Evolutionary conservation across 345 rosid species (phyloP), one percentile per base, ranked within the genome.

Genomic region (Bruguiera sexangula): DNA sequence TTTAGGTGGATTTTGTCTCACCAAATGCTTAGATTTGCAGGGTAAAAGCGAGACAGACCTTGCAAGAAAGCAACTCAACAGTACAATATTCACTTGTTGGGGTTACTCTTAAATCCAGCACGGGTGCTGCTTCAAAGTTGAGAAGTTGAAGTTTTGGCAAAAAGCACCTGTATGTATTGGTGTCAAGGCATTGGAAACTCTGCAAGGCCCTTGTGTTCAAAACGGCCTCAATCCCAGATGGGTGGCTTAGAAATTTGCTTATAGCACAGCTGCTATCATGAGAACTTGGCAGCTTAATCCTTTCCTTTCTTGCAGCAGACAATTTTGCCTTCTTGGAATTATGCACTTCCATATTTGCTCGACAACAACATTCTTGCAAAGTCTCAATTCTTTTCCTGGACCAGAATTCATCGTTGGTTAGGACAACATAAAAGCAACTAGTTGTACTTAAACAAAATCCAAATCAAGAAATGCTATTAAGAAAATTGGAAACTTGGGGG

Each of bases 1-100:
- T 15, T 24, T 1, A 24, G 7, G 1, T 8, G 18, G 2, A 21
- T 9, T 55, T 22, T 21, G 18, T 24, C 2, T 56, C 29, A 22
- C 30, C 60, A 43, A 43, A 13, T 43, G 18, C 30, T 55, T 24
- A 56, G 60, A 22, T 24, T 20, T 22, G 16, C 30, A 34, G 71
- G n/a, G 61, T 7, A 52, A 57, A 69, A 73, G 58, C 73, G 77
- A 61, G 46, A 3, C 5, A 43, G 50, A 92, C 97, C 97, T 87
- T 88, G 80, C 94, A 92, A 75, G 89, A 88, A 67, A 92, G 86
- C 76, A 92, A 72, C 83, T 88, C 91, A 15, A 92, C 89, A 36
- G 77, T 83, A 80, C 97, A 92, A 73, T 83, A 81, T 68, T 81
- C 77, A 56, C 74, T 65, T 22, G 92, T 78, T 22, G 90, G 86